Evolutionary conservation across 805 yeast genomes (phyloP).

Genomic region (Kodamaea kakaduensis): DNA sequence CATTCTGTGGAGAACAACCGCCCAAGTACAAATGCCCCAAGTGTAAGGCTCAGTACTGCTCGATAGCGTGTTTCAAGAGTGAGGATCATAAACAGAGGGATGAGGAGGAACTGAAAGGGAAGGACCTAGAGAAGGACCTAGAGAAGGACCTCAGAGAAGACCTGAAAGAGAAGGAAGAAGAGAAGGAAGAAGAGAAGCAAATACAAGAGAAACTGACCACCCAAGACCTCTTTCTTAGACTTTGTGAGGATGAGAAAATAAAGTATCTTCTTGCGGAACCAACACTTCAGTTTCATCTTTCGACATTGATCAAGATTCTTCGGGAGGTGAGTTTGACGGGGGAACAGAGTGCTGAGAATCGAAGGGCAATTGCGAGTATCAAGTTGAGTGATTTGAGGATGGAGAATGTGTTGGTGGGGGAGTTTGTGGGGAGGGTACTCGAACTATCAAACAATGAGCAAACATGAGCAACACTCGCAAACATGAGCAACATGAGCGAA

Average conservation of each 20-base stretch:
- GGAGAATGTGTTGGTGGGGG: conserved; percentile 65
- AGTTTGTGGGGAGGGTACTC: conserved; percentile 48
- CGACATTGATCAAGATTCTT: conserved; percentile 44
- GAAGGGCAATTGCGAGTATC: conserved; percentile 55
- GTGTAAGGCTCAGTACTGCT: conserved; percentile 49
- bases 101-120: neutral
- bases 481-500: no score
- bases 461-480: no score
- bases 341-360: conserved; percentile 50
- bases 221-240: conserved; percentile 15
- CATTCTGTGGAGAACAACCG: conserved; percentile 17
- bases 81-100: conserved; percentile 29
- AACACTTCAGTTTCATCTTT: conserved; percentile 54
- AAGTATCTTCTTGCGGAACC: conserved; percentile 46
- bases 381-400: conserved; percentile 56
- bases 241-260: conserved; percentile 43
- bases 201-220: neutral
- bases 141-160: neutral
- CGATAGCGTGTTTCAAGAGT: conserved; percentile 57
- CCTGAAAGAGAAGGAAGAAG: neutral
- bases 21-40: conserved; percentile 58
- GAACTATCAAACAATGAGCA: no score
- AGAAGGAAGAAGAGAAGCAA: neutral
- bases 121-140: neutral
- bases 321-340: conserved; percentile 44